Evolutionary conservation across 768 basidiomycete species (phyloP).

Genomic region (Panaeolus cyanescens): DNA sequence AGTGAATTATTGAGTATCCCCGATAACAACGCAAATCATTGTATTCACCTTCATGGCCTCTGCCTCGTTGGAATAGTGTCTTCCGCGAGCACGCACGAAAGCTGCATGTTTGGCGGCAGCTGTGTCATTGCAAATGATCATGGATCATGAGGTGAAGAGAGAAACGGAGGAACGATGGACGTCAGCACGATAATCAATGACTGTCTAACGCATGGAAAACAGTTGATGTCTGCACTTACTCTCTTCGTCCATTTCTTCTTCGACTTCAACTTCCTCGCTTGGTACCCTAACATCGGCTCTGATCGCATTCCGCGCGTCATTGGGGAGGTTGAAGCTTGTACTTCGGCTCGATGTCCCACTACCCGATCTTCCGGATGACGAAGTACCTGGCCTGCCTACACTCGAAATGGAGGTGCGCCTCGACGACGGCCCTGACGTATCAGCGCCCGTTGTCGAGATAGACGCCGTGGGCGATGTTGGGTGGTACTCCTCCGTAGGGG

Average conservation of each 20-base stretch:
- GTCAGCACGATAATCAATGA: background rate
- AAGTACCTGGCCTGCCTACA: slow-evolving; percentile 50
- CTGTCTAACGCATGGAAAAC: background rate
- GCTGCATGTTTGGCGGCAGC: slow-evolving; percentile 82
- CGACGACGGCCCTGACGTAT: slow-evolving; percentile 69
- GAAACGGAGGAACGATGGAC: background rate
- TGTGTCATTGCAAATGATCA: slow-evolving; percentile 25
- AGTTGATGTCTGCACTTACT: slow-evolving; percentile 63
- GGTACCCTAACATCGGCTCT: slow-evolving; percentile 55
- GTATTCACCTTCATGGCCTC: slow-evolving; percentile 87
- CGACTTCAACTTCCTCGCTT: slow-evolving; percentile 71
- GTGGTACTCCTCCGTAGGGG: slow-evolving; percentile 28
- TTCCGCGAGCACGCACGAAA: slow-evolving; percentile 77
- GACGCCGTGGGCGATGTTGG: slow-evolving; percentile 34
- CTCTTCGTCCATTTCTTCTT: slow-evolving; percentile 90
- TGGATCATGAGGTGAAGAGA: background rate
- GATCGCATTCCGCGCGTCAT: slow-evolving; percentile 64
- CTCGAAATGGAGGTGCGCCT: slow-evolving; percentile 77
- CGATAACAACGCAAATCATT: background rate
- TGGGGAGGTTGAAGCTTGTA: slow-evolving; percentile 82
- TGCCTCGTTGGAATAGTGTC: slow-evolving; percentile 90
- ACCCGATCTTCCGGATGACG: slow-evolving; percentile 56
- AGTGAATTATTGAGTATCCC: slow-evolving; percentile 8
- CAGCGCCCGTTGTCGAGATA: slow-evolving; percentile 59
- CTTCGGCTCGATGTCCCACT: slow-evolving; percentile 74